A percentile compares a stretch with the other conserved stretches of the same genome.
Evolutionary conservation across 345 rosid species (phyloP).

Genomic region (Zanthoxylum bungeanum): DNA sequence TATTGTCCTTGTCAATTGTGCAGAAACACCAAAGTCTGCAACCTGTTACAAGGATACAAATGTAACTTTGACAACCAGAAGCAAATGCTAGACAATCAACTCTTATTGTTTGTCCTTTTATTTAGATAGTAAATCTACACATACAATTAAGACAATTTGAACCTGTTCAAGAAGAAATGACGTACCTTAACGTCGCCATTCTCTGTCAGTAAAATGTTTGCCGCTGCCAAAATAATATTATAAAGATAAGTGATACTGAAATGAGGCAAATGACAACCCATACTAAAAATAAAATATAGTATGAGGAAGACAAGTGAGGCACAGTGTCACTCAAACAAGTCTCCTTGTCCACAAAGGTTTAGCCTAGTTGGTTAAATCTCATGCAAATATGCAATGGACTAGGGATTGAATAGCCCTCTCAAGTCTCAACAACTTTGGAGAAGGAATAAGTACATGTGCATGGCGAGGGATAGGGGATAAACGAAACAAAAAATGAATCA

Average conservation of each 20-base stretch:
- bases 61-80: constrained; percentile 23
- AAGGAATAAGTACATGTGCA: background rate
- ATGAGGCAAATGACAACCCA: no score
- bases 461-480: no score
- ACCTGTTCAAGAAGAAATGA: constrained; percentile 11
- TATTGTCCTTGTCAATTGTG: constrained; percentile 96
- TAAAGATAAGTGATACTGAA: constrained; percentile 4
- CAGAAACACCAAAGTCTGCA: constrained; percentile 99
- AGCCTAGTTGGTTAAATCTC: background rate
- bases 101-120: constrained; percentile 2
- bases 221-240: constrained; percentile 61
- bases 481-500: background rate
- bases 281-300: constrained; percentile 2
- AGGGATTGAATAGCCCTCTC: background rate
- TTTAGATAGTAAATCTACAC: constrained; percentile 2
- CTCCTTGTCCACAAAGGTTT: background rate
- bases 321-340: background rate
- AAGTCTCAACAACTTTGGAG: background rate
- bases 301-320: constrained; percentile 1
- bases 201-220: constrained; percentile 90
- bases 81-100: constrained; percentile 6
- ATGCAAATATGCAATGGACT: background rate
- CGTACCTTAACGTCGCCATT: constrained; percentile 97
- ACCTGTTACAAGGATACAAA: constrained; percentile 58
- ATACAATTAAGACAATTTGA: constrained; percentile 3